Evolutionary conservation across 306 rosid genomes (phyloP).

Genomic region (Comarum palustre): DNA sequence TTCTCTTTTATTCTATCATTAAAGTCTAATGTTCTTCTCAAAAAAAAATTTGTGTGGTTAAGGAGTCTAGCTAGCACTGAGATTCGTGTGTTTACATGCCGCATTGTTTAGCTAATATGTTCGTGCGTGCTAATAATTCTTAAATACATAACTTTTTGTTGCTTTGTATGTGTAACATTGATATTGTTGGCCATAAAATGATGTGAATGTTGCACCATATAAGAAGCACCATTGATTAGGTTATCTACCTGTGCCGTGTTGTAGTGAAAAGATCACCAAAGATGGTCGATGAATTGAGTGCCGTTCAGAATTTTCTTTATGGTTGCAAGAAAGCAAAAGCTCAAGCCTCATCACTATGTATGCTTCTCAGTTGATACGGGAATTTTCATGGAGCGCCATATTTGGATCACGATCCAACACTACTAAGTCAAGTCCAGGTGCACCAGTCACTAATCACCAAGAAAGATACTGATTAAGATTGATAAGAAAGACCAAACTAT

Average conservation of each 20-base stretch:
- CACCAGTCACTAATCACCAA: not conserved
- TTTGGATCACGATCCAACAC: not conserved
- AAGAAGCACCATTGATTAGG: not conserved
- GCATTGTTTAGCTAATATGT: no score
- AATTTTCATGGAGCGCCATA: not conserved
- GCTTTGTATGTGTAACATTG: no score
- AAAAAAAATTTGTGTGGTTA: no score
- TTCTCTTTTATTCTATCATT: no score
- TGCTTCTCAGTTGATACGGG: not conserved
- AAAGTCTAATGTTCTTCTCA: no score
- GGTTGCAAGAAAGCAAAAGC: not conserved
- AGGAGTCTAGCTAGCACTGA: no score
- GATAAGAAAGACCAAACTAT: not conserved
- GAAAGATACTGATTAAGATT: not conserved
- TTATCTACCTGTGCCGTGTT: not conserved
- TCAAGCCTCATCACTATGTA: not conserved
- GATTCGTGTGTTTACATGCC: no score
- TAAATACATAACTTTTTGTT: no score
- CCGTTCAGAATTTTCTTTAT: not conserved
- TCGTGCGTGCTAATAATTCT: no score
- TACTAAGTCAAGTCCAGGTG: not conserved
- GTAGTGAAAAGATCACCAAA: not conserved
- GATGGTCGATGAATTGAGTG: not conserved
- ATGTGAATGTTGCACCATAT: constrained; percentile 9
- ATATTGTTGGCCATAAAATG: not conserved